Evolutionary conservation across 1,284 basidiomycete genomes (phyloP).

Genomic region (Cerioporus squamosus): DNA sequence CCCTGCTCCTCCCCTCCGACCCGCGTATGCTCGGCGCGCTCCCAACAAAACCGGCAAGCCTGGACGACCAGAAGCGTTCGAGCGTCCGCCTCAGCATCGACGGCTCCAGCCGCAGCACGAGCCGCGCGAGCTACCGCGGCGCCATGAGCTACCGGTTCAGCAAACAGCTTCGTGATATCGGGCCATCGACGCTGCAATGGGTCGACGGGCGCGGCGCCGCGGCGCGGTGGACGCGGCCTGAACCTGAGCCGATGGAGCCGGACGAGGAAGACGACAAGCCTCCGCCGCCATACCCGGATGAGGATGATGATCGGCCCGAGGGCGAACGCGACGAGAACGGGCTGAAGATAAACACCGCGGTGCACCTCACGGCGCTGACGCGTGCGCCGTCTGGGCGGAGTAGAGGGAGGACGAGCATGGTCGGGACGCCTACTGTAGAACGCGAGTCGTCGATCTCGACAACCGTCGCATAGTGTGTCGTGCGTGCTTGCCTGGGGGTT

Average conservation of each 20-base stretch:
- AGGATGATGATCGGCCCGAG: slow-evolving; percentile 23
- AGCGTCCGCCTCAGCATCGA: slow-evolving; percentile 38
- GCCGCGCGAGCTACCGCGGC: slow-evolving; percentile 42
- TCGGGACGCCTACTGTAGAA: slow-evolving; percentile 26
- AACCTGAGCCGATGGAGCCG: slow-evolving; percentile 33
- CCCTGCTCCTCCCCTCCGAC: slow-evolving; percentile 82
- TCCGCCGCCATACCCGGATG: slow-evolving; percentile 31
- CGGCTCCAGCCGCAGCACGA: slow-evolving; percentile 42
- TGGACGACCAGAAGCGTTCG: slow-evolving; percentile 39
- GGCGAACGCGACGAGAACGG: slow-evolving; percentile 31
- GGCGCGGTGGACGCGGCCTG: slow-evolving; percentile 42
- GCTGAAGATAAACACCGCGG: slow-evolving; percentile 36
- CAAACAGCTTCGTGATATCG: slow-evolving; percentile 63
- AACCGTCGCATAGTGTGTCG: slow-evolving; percentile 1
- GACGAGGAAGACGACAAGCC: slow-evolving; percentile 41
- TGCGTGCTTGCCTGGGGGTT: background rate
- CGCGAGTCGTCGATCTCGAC: slow-evolving; percentile 13
- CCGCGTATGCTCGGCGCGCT: slow-evolving; percentile 77
- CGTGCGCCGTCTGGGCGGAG: slow-evolving; percentile 62
- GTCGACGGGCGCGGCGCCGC: slow-evolving; percentile 67
- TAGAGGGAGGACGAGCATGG: slow-evolving; percentile 55
- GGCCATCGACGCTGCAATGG: slow-evolving; percentile 61
- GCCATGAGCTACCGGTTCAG: slow-evolving; percentile 62
- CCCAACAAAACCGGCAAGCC: slow-evolving; percentile 49
- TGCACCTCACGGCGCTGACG: slow-evolving; percentile 63